These are phyloP conservation scores for Takashimella tepidaria DNA, from an alignment of 1,284 basidiomycete species.

Conservation along the genomic window DNA sequence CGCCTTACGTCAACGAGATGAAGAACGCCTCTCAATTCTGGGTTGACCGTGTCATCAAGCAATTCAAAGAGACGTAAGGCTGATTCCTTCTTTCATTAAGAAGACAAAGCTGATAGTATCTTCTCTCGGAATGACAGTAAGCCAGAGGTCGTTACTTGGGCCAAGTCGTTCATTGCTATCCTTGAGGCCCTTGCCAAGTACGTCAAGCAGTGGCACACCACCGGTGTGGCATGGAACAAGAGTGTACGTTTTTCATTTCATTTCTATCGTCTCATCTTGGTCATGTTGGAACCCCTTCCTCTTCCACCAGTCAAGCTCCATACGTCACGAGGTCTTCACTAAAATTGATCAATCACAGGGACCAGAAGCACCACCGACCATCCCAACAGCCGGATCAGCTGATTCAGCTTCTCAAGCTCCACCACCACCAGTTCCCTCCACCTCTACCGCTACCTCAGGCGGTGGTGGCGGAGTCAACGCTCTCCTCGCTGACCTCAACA, in stretches of 20 bases:
- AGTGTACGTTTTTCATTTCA: conserved; percentile 53
- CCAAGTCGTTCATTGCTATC: conserved; percentile 63
- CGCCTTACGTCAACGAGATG: conserved; percentile 72
- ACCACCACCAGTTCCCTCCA: conserved; percentile 45
- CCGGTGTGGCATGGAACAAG: conserved; percentile 84
- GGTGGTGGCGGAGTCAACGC: conserved; percentile 61
- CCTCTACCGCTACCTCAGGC: conserved; percentile 48
- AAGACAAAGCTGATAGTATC: too few species aligned
- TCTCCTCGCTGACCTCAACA: conserved; percentile 90
- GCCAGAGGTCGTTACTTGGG: conserved; percentile 85
- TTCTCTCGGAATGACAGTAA: conserved; percentile 67
- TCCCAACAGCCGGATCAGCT: conserved; percentile 46
- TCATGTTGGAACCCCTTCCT: conserved; percentile 1
- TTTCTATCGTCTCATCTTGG: not conserved
- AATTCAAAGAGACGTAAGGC: conserved; percentile 86
- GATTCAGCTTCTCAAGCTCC: conserved; percentile 57
- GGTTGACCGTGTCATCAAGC: conserved; percentile 84
- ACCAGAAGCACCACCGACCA: conserved; percentile 57
- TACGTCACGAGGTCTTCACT: too few species aligned
- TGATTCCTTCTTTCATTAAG: too few species aligned
- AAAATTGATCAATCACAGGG: too few species aligned
- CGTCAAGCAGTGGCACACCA: conserved; percentile 79
- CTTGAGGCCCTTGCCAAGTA: conserved; percentile 79
- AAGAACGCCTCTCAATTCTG: conserved; percentile 89
- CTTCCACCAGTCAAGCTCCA: conserved; percentile 10